Percentiles rank a stretch among this genome's conserved stretches.
Conservation (phyloP, 352 stramenopile species). For the Phytophthora cryptogea region DNA sequence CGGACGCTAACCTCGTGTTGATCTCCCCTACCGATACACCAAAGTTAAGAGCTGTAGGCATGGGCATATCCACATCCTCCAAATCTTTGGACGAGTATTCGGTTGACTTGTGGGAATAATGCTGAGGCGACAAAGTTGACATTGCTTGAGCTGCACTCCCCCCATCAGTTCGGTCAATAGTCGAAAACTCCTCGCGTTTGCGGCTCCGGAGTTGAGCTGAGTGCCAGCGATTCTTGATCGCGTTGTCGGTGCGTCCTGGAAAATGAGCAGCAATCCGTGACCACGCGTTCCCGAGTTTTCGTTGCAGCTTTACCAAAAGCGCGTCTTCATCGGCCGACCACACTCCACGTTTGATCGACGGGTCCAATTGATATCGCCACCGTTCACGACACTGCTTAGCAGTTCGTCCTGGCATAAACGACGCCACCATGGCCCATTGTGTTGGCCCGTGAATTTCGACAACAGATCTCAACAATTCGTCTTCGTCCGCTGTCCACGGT, state of each 20-base stretch:
- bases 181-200: neutral
- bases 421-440: constrained; percentile 66
- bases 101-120: neutral
- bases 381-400: constrained; percentile 79
- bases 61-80: neutral
- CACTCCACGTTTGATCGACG: constrained; percentile 39
- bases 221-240: constrained; percentile 61
- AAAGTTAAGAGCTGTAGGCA: neutral
- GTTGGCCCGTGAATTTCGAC: constrained; percentile 46
- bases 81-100: neutral
- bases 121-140: too few relatives aligned
- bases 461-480: constrained; percentile 40
- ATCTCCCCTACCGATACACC: neutral
- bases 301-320: constrained; percentile 38
- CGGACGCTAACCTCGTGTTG: neutral
- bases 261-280: constrained; percentile 49
- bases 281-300: constrained; percentile 46
- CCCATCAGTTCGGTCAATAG: too few relatives aligned
- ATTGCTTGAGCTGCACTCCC: too few relatives aligned
- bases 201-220: constrained; percentile 18
- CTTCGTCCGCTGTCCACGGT: constrained; percentile 52
- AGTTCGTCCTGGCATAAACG: constrained; percentile 56
- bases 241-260: constrained; percentile 55
- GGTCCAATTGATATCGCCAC: constrained; percentile 45
- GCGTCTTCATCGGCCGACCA: constrained; percentile 48